A percentile compares a stretch with the other conserved stretches of the same genome.
Conservation (phyloP, 2,329 filamentous ascomycete species). For the Trichoderma lentiforme region DNA sequence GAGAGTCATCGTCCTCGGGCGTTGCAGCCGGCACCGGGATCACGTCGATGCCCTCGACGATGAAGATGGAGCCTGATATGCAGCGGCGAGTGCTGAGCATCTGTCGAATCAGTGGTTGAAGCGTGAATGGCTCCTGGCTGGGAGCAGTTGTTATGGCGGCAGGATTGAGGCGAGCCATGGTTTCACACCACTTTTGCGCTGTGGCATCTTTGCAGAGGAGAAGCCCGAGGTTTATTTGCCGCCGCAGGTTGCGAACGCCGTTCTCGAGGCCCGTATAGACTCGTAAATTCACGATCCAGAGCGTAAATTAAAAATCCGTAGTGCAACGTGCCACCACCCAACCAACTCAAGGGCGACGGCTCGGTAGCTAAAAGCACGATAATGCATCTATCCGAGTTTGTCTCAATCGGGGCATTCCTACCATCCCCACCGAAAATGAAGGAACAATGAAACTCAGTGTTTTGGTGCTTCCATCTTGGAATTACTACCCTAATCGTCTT, state of each 20-base stretch:
- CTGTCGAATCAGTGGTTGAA: constrained; percentile 44
- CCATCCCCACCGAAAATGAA: background rate
- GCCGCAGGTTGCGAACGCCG: background rate
- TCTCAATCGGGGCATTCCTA: constrained; percentile 25
- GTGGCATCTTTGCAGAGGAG: background rate
- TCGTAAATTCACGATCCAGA: background rate
- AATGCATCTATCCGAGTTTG: constrained; percentile 29
- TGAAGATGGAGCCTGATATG: constrained; percentile 46
- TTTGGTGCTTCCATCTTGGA: background rate
- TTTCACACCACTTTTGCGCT: background rate
- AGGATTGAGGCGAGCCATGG: constrained; percentile 29
- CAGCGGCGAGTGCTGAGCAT: constrained; percentile 49
- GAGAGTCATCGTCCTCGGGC: constrained; percentile 37
- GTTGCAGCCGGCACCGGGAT: constrained; percentile 27
- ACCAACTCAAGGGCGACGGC: background rate
- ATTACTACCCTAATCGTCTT: background rate
- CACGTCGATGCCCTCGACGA: constrained; percentile 46
- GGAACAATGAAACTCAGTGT: background rate
- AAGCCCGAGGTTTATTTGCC: background rate
- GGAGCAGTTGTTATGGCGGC: constrained; percentile 26
- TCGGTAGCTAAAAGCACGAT: background rate
- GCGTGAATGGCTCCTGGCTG: constrained; percentile 26
- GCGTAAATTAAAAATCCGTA: background rate
- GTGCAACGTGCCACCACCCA: background rate
- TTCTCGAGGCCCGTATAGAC: background rate